Conservation (phyloP, 2,329 filamentous ascomycete genomes). For the Neofusicoccum laricinum region DNA sequence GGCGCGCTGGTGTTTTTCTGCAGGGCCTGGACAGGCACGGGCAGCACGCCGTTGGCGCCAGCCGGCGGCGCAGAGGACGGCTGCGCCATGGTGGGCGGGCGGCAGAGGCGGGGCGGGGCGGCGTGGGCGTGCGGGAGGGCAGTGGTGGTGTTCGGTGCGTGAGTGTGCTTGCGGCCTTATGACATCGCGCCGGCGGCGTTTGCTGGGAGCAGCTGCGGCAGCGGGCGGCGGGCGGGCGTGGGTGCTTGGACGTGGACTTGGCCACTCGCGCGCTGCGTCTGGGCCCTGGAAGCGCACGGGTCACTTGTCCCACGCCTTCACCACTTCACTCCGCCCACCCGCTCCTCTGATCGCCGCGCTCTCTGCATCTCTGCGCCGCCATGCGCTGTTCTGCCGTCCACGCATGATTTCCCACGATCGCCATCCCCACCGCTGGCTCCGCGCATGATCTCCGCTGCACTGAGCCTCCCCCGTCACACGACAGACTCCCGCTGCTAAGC, state of each 20-base stretch:
- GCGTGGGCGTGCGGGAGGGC: neutral
- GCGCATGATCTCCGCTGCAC: conserved; percentile 7
- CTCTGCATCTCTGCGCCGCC: conserved; percentile 8
- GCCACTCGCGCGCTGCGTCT: neutral
- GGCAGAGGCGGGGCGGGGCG: neutral
- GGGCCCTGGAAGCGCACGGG: conserved; percentile 8
- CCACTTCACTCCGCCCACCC: conserved; percentile 6
- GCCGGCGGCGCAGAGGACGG: conserved; percentile 15
- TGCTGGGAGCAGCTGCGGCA: too few species aligned
- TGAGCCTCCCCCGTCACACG: conserved; percentile 26
- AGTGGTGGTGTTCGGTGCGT: conserved; percentile 2
- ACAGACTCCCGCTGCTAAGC: conserved; percentile 18
- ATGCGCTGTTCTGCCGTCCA: conserved; percentile 11
- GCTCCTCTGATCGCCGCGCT: conserved; percentile 12
- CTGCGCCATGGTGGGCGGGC: conserved; percentile 16
- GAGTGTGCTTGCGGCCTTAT: neutral
- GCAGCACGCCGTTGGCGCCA: conserved; percentile 38
- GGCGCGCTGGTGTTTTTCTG: conserved; percentile 34
- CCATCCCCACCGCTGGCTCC: conserved; percentile 2
- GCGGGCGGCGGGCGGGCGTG: too few species aligned
- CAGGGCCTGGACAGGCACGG: conserved; percentile 29
- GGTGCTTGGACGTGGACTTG: neutral
- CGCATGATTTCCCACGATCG: conserved; percentile 16
- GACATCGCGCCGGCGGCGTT: neutral
- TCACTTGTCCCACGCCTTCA: conserved; percentile 7